Evolutionary conservation across 2,329 filamentous ascomycete genomes (phyloP), one percentile per base, ranked within the genome.

Genomic region (Venturia aucupariae): DNA sequence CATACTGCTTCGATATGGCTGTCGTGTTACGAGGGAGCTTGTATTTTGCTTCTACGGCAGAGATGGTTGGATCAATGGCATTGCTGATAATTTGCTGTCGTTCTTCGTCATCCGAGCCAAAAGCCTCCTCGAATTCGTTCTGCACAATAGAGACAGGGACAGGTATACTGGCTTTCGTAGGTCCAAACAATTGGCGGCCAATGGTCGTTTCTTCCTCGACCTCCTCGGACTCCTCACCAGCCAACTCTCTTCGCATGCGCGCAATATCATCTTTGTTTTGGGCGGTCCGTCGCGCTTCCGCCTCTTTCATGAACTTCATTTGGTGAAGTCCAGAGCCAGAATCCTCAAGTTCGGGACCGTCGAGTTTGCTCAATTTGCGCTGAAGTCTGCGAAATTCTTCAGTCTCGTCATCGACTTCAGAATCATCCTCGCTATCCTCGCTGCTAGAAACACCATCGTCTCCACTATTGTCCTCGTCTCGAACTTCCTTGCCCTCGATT

Each of bases 251-350:
- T 60, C 87, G 83, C 60, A 97, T 69, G 8, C 69, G 68, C 63
- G 75, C 73, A 41, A 78, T 70, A 39, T 90, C 84, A 64, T 90
- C 88, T 70, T 96, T 90, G 69, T 97, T 97, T 65, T 86, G 84
- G 67, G 88, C 85, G 74, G 88, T 92, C 70, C 86, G 86, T 44
- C 86, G 82, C 35, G 88, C 89, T 71, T 97, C 92, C 1, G 92
- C 90, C 68, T 88, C 91, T 70, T 88, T 86, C 94, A 99, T 97
- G 74, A 99, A 99, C 67, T 90, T 90, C 88, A 99, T 91, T 62
- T 84, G 83, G 75, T 90, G 86, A 7, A 99, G 78, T 15, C 38
- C 38, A 24, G 46, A 32, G 39, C 73, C 74, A 48, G 71, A 68
- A 66, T 73, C 71, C 15, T 72, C 71, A 3, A 69, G 70, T 66